Evolutionary conservation across 176 grass and related monocot genomes (phyloP), one percentile per base, ranked within the genome.

Genomic region (Musa schizocarpa): DNA sequence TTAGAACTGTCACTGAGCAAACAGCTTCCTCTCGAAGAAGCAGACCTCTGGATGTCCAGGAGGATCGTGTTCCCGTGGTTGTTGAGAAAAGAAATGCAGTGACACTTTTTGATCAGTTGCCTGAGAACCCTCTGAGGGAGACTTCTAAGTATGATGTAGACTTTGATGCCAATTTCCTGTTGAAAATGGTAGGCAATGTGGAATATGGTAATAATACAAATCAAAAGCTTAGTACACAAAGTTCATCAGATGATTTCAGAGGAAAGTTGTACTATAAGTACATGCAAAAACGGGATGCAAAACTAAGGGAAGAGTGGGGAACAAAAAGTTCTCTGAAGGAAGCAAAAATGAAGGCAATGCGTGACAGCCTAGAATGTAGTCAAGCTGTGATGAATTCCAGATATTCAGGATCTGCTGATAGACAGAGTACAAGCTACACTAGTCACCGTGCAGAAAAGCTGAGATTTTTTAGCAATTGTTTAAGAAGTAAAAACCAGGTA

Each of bases 231-330:
- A 77, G 80, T 68, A 86, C 85, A 67, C 77, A 87, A 50, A 91
- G 86, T 81, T 54, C 88, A 68, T 77, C 75, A 63, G 88, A 98
- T 78, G 94, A 98, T 66, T 87, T 83, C 4, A 89, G 86, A 85
- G 94, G 94, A 86, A 98, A 91, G 53, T 98, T 87, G 24, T 98
- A 98, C 82, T 90, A 98, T 22, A 89, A 93, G 71, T 98, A 98
- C 81, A 93, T 83, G 86, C 79, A 89, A 68, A 98, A 87, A 84
- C 88, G 94, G 58, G 84, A 98, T 77, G 88, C 90, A 78, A 98
- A 98, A 73, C 84, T 98, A 66, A 87, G 83, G 90, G 88, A 86
- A 83, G 90, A 87, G 79, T 93, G 94, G 86, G 82, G 85, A 82
- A 56, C 87, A 74, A 87, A 91, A 74, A 78, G 85, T 68, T 77